A percentile compares a stretch with the other conserved stretches of the same genome.
phyloP scores from a whole-genome alignment of 352 stramenopile species.

The Globisporangium canariense region DNA sequence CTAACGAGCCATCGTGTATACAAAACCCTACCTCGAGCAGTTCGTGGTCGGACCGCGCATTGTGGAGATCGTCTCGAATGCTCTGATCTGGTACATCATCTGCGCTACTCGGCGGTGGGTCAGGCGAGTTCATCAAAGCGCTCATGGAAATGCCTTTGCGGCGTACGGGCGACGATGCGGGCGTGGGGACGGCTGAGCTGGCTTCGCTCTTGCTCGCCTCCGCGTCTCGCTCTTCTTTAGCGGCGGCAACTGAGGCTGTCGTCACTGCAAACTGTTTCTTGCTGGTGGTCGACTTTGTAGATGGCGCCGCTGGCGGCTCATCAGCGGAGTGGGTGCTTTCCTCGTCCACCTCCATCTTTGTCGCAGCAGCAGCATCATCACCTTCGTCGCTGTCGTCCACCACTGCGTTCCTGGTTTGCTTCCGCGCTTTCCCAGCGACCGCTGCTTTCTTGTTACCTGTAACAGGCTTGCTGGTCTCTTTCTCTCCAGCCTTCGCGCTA shows the following conservation, averaged over 20 bases:
- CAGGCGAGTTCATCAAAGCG: conserved; percentile 47
- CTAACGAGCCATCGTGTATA: conserved; percentile 3
- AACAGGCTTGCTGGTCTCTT: conserved; percentile 12
- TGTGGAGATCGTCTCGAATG: conserved; percentile 40
- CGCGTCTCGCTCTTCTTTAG: conserved; percentile 20
- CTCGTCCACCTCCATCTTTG: conserved; percentile 22
- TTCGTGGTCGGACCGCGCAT: conserved; percentile 23
- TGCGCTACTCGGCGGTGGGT: conserved; percentile 2
- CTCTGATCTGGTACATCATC: conserved; percentile 49
- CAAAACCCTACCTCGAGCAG: conserved; percentile 40
- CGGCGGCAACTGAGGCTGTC: not conserved
- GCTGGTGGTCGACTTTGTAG: conserved; percentile 8
- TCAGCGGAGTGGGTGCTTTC: not conserved
- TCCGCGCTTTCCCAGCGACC: not conserved
- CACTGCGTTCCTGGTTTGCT: conserved; percentile 14
- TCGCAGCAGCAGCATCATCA: not conserved
- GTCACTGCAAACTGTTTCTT: conserved; percentile 9
- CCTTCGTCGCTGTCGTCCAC: conserved; percentile 18
- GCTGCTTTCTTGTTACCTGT: conserved; percentile 1
- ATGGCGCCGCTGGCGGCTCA: not conserved
- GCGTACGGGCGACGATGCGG: conserved; percentile 36
- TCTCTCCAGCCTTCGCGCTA: not conserved
- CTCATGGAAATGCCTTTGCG: conserved; percentile 56
- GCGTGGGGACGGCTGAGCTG: conserved; percentile 25
- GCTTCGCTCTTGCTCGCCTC: conserved; percentile 22